Evolutionary conservation across 2,329 filamentous ascomycete species (phyloP), one percentile per base, ranked within the genome.

Genomic region (Allantophomopsis cytisporea): DNA sequence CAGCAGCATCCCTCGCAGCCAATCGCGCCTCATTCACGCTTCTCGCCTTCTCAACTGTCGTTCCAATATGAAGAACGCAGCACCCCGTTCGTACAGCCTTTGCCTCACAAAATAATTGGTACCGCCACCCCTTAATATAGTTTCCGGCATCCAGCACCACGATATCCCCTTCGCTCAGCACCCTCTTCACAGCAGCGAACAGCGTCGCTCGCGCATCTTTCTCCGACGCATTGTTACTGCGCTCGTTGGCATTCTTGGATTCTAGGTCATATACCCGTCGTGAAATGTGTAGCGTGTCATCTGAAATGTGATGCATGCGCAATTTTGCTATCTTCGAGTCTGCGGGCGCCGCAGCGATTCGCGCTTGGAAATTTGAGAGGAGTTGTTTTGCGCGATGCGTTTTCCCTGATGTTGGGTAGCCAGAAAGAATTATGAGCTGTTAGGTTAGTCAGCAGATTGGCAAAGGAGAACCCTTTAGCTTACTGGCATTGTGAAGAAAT

Each of bases 41-140:
- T 44, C 58, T 59, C 2, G 74, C 71, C 44, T 57, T 57, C n/a
- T 76, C 71, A 3, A 63, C 58, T 8, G 63, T 53, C 45, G 71
- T 74, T 0, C 76, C 76, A 35, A 80, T 64, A 57, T 79, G 76
- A 45, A 91, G 64, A 41, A 91, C 75, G 51, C 81, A 87, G 58
- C 73, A 82, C 3, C 81, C 74, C 3, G 84, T 91, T 45, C 78
- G 65, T 39, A 83, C 63, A 36, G 84, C 84, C 60, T 91, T 91
- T 31, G 84, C 76, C 60, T 91, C 84, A 62, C 84, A 89, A 58
- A 80, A 81, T 16, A 93, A 65, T 64, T 93, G 84, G 57, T 93
- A 93, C 37, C 85, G 71, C 73, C 83, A 91, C 31, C 84, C 85
- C 59, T 91, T 91, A 62, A 93, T 93, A 60, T 91, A 93, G 60